Evolutionary conservation across 23 red algal species (phyloP), one percentile per base, ranked within the genome.

Genomic region (Pyropia yezoensis): DNA sequence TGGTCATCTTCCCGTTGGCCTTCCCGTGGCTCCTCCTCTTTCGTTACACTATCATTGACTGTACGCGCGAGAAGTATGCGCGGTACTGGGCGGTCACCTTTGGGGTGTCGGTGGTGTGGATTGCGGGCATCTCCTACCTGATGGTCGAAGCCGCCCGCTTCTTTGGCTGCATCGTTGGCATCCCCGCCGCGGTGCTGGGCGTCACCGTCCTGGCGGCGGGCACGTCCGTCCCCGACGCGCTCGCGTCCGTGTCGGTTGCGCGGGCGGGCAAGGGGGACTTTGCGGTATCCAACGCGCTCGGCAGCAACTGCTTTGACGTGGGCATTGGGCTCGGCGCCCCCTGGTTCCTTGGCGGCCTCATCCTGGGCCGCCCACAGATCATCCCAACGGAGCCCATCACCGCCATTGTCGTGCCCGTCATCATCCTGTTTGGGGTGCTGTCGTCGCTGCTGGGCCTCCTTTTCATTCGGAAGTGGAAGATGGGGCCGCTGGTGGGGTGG

Each of bases 261-360:
- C 49, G 70, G 33, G 57, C 50, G 22, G 82, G 82, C 21, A 53
- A 71, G 17, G 82, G 70, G 4, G 82, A 87, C 69, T 76, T 87
- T 63, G 82, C 82, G 19, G 82, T 87, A 1, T 76, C 71, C 30
- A 87, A 87, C 51, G 82, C 82, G 21, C 75, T 87, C 63, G 82
- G 82, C 16, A 76, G 70, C 82, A 87, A 87, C 54, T 70, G 75
- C 28, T 87, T 87, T 39, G 82, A 87, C 19, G 76, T 87, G 45
- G 56, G 70, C 17, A 52, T 84, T 8, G 82, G 70, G 3, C 82
- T 87, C 33, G 82, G 82, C 15, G 75, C 76, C n/a, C 70, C 82
- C 6, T 87, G 82, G 82, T 87, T 75, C 24, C 56, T 87, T 21
- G 82, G 82, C 14, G 69, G 62, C 25, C 65, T 87, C 25, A 84